Conservation (phyloP, 2,329 filamentous ascomycete species). For the Blastomyces percursus region DNA sequence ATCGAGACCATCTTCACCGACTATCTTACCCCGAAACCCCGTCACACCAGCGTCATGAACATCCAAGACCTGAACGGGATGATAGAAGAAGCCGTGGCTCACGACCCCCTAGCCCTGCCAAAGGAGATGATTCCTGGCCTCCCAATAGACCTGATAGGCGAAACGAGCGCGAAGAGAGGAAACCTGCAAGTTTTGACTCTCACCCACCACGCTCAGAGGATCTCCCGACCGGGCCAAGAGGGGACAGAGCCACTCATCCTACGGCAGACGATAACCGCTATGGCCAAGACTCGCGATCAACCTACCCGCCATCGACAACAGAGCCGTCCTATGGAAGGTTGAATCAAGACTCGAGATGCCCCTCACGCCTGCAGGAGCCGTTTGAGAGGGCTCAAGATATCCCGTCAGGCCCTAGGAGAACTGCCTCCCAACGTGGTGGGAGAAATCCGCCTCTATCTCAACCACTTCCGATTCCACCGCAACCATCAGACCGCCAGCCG, state of each 20-base stretch:
- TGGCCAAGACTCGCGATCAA: slow-evolving; percentile 24
- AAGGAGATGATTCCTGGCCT: slow-evolving; percentile 13
- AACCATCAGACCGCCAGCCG: slow-evolving; percentile 29
- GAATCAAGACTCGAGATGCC: slow-evolving; percentile 29
- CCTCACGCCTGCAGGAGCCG: slow-evolving; percentile 36
- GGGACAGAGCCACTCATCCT: slow-evolving; percentile 13
- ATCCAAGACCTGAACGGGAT: slow-evolving; percentile 11
- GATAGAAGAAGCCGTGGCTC: slow-evolving; percentile 15
- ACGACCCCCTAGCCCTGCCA: slow-evolving; percentile 15
- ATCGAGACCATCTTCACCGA: slow-evolving; percentile 9
- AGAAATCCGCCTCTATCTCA: slow-evolving; percentile 29
- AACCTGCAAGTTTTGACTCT: slow-evolving; percentile 20
- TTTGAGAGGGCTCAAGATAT: slow-evolving; percentile 31
- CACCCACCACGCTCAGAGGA: slow-evolving; percentile 30
- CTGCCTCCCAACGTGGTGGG: slow-evolving; percentile 17
- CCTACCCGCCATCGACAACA: slow-evolving; percentile 29
- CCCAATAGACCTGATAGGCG: slow-evolving; percentile 13
- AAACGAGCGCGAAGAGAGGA: slow-evolving; percentile 31
- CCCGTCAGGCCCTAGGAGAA: slow-evolving; percentile 45
- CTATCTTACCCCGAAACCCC: slow-evolving; percentile 7
- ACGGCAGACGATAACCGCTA: slow-evolving; percentile 16
- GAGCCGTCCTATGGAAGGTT: slow-evolving; percentile 40
- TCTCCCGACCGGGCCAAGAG: slow-evolving; percentile 45
- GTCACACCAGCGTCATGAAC: slow-evolving; percentile 9
- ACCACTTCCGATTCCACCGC: slow-evolving; percentile 14